phyloP scores from a whole-genome alignment of 208 protist species.

The Crithidia expoeki region DNA sequence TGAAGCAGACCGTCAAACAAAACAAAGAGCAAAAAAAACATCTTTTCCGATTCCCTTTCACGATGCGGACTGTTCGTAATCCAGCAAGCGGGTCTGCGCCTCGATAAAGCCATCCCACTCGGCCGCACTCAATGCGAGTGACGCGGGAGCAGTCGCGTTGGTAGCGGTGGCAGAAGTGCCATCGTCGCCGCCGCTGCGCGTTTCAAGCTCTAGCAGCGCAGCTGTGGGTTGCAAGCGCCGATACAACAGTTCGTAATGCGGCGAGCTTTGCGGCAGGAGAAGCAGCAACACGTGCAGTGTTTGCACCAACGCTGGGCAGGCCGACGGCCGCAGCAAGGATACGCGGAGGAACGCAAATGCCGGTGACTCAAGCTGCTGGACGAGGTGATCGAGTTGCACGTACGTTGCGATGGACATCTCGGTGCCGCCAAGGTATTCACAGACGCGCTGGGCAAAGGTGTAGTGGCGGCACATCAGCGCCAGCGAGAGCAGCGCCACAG shows the following conservation, averaged over 20 bases:
- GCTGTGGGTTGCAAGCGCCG: constrained; percentile 49
- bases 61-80: constrained; percentile 8
- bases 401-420: constrained; percentile 94
- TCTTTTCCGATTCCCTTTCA: not conserved
- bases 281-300: constrained; percentile 96
- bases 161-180: not conserved
- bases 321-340: constrained; percentile 86
- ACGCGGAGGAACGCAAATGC: constrained; percentile 94
- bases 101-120: constrained; percentile 26
- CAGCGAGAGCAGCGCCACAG: constrained; percentile 90
- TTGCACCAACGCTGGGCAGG: constrained; percentile 89
- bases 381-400: constrained; percentile 95
- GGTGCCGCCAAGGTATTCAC: constrained; percentile 57
- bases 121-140: not conserved
- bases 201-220: constrained; percentile 38
- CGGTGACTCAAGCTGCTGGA: constrained; percentile 96
- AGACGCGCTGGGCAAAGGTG: constrained; percentile 68
- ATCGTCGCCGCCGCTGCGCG: not conserved
- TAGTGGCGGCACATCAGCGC: constrained; percentile 92
- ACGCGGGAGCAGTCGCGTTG: not conserved
- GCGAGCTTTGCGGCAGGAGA: constrained; percentile 94
- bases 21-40: constrained; percentile 5
- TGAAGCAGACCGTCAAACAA: too few relatives aligned
- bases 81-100: constrained; percentile 25
- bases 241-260: constrained; percentile 75